Evolutionary conservation across 2,329 filamentous ascomycete genomes (phyloP).

Genomic region (Penicillium concentricum): DNA sequence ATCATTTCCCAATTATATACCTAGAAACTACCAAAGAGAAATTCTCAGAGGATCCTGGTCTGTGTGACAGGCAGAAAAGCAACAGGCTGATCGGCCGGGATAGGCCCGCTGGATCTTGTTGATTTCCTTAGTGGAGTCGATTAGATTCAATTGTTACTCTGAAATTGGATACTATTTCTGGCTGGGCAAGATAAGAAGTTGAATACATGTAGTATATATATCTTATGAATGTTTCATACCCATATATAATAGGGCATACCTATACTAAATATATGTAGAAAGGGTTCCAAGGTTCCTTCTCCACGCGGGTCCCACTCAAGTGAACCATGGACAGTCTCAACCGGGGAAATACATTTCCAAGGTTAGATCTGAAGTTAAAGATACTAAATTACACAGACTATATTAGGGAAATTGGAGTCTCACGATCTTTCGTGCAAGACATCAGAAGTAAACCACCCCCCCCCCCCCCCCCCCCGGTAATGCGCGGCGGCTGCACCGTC

Average conservation of each 20-base stretch:
- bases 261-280: no score
- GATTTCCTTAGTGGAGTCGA: conserved; percentile 4
- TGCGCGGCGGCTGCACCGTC: conserved; percentile 18
- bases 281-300: no score
- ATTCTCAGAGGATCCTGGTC: conserved; percentile 20
- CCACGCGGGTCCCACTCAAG: no score
- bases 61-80: conserved; percentile 21
- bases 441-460: no score
- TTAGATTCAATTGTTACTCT: conserved; percentile 4
- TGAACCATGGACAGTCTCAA: no score
- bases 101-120: conserved; percentile 17
- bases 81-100: conserved; percentile 23
- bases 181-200: not conserved
- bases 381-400: not conserved
- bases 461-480: no score
- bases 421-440: conserved; percentile 10
- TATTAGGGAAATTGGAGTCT: not conserved
- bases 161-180: not conserved
- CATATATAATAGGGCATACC: not conserved
- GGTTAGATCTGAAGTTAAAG: no score
- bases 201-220: no score
- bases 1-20: not conserved
- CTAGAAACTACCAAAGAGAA: not conserved
- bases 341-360: no score
- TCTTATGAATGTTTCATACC: not conserved